Conservation (phyloP, 495 filamentous ascomycete species). For the Friedmanniomyces endolithicus region DNA sequence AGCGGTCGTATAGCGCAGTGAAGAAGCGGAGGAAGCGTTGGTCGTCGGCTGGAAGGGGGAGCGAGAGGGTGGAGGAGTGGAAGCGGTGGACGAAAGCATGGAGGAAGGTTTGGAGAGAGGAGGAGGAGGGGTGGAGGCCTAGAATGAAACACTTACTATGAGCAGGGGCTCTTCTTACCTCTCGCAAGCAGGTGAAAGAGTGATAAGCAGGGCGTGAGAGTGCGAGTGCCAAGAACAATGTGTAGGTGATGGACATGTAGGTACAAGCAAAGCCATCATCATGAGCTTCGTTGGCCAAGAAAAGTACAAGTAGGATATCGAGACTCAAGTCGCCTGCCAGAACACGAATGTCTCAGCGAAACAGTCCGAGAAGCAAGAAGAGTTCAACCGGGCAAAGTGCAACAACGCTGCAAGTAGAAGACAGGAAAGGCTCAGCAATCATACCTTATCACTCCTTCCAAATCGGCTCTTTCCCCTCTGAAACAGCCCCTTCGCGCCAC, state of each 20-base stretch:
- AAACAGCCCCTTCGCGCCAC: conserved; percentile 75
- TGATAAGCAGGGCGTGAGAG: neutral
- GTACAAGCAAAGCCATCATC: neutral
- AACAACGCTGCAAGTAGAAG: conserved; percentile 1
- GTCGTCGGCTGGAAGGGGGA: neutral
- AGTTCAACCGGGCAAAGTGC: conserved; percentile 2
- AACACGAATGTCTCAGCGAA: conserved; percentile 1
- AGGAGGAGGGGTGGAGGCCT: conserved; percentile 3
- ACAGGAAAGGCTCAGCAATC: conserved; percentile 42
- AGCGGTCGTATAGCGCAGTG: neutral
- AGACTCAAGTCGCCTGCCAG: neutral
- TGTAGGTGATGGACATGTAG: neutral
- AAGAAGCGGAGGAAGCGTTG: neutral
- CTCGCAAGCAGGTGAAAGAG: neutral
- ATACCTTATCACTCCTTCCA: conserved; percentile 53
- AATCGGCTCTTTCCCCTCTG: conserved; percentile 57
- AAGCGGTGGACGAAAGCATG: neutral
- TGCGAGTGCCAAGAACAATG: too few species aligned
- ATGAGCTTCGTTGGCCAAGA: too few species aligned
- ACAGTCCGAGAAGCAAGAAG: neutral
- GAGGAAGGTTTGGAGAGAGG: neutral
- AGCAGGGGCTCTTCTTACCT: conserved; percentile 1
- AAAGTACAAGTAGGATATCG: neutral
- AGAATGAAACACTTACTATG: conserved; percentile 16
- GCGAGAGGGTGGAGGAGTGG: neutral